Evolutionary conservation across 345 rosid genomes (phyloP).

Genomic region (Lepidium africanum): DNA sequence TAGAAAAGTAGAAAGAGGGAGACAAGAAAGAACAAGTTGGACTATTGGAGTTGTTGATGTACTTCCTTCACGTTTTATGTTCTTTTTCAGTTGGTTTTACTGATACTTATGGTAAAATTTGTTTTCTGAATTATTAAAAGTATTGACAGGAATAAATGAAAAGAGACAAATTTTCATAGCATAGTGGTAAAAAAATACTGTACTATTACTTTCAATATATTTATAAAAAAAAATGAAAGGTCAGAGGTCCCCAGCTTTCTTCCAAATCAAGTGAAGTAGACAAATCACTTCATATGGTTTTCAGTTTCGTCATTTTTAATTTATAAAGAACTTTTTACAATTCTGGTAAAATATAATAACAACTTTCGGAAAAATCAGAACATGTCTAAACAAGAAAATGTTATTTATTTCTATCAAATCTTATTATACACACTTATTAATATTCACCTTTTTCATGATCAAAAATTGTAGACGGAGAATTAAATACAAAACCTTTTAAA

Average conservation of each 20-base stretch:
- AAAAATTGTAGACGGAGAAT: slow-evolving; percentile 5
- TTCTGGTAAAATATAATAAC: neutral
- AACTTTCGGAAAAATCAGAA: slow-evolving; percentile 1
- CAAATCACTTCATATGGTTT: slow-evolving; percentile 9
- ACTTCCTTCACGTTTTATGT: slow-evolving; percentile 20
- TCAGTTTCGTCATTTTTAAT: neutral
- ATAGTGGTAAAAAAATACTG: neutral
- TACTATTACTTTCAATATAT: neutral
- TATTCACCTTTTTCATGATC: slow-evolving; percentile 3
- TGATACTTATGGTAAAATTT: neutral
- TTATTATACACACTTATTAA: neutral
- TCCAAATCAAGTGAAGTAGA: slow-evolving; percentile 13
- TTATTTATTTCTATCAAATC: neutral
- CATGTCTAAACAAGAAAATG: neutral
- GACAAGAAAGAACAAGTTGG: slow-evolving; percentile 8
- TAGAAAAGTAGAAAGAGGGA: slow-evolving; percentile 12
- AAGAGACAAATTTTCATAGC: neutral
- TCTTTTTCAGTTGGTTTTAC: slow-evolving; percentile 12
- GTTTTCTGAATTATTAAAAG: neutral
- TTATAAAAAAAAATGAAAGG: neutral
- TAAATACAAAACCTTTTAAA: neutral
- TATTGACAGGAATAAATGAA: neutral
- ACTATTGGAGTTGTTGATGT: slow-evolving; percentile 21
- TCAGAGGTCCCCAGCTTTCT: slow-evolving; percentile 17
- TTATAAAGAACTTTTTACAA: slow-evolving; percentile 13